Percentiles rank a stretch among this genome's conserved stretches.
phyloP scores from a whole-genome alignment of 257 asterid species.

The Echium plantagineum region DNA sequence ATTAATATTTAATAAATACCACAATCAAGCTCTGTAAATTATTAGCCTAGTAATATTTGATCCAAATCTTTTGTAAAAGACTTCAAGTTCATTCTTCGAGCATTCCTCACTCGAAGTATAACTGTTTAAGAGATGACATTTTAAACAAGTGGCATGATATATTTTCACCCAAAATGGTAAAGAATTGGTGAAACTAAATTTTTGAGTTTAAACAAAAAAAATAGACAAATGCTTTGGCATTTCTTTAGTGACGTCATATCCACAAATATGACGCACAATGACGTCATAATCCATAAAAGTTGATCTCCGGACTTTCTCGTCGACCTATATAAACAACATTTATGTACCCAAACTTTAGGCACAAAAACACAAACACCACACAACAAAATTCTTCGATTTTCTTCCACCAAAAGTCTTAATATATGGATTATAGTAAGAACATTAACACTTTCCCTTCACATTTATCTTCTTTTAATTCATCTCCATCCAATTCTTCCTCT shows the following conservation, averaged over 20 bases:
- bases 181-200: too few species aligned
- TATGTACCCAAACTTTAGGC: neutral
- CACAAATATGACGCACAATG: neutral
- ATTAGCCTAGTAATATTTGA: too few species aligned
- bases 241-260: neutral
- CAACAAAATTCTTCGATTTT: neutral
- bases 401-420: neutral
- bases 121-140: too few species aligned
- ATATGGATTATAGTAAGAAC: neutral
- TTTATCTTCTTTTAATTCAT: neutral
- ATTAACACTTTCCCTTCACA: constrained; percentile 1
- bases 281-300: neutral
- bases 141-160: too few species aligned
- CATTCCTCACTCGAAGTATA: too few species aligned
- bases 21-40: too few species aligned
- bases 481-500: constrained; percentile 2
- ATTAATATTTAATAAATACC: too few species aligned
- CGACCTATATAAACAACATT: neutral
- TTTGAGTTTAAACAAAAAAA: too few species aligned
- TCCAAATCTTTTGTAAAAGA: too few species aligned
- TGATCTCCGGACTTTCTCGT: neutral
- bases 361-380: neutral
- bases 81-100: too few species aligned
- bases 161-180: too few species aligned
- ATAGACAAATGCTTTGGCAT: too few species aligned